Percentiles rank a stretch among this genome's conserved stretches.
phyloP scores from a whole-genome alignment of 2,329 filamentous ascomycete species.

The Capronia americana region DNA sequence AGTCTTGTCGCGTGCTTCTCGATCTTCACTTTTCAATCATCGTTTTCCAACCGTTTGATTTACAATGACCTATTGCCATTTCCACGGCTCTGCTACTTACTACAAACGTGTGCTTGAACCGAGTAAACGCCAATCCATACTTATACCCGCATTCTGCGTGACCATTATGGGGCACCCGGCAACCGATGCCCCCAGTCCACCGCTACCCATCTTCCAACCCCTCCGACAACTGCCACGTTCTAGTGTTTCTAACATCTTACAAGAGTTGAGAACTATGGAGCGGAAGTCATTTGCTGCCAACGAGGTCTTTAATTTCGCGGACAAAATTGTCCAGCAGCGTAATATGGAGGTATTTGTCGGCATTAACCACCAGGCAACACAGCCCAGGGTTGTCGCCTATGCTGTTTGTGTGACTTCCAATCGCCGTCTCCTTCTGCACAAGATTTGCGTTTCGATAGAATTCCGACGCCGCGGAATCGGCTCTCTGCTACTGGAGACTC shows the following conservation, averaged over 20 bases:
- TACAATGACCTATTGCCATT: background rate
- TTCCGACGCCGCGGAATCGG: conserved; percentile 57
- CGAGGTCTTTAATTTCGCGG: conserved; percentile 57
- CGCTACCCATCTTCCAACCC: conserved; percentile 13
- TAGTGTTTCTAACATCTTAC: conserved; percentile 25
- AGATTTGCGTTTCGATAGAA: conserved; percentile 57
- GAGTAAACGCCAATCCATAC: background rate
- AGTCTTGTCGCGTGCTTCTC: background rate
- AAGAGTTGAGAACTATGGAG: conserved; percentile 43
- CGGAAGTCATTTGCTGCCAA: conserved; percentile 59
- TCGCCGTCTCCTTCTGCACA: conserved; percentile 57
- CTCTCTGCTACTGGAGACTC: conserved; percentile 52
- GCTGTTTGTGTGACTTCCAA: conserved; percentile 55
- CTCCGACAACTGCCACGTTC: conserved; percentile 26
- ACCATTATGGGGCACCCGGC: background rate
- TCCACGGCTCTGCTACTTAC: background rate
- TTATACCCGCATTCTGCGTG: background rate
- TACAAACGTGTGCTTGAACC: background rate
- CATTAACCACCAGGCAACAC: background rate
- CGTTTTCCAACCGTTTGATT: no score
- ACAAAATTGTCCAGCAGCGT: conserved; percentile 38
- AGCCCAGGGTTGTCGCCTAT: conserved; percentile 50
- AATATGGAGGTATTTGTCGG: conserved; percentile 35
- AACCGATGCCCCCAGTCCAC: background rate
- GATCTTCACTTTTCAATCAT: background rate